phyloP scores from a whole-genome alignment of 2,329 filamentous ascomycete species.

The Pseudophaeomoniella oleicola region DNA sequence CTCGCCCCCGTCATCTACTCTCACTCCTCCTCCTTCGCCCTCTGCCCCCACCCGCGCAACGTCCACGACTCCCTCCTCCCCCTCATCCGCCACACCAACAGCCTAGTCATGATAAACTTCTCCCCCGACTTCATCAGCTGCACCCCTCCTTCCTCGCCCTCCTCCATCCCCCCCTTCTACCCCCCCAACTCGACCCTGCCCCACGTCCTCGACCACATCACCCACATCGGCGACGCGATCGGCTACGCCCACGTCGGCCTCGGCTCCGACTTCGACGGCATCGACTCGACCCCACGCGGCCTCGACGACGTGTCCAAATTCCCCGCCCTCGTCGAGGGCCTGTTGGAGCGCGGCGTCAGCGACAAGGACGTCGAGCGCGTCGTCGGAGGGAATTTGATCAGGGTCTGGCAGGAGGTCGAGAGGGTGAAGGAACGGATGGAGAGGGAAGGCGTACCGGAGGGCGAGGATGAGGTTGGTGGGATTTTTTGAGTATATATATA shows the following conservation, averaged over 20 bases:
- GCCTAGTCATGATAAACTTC: conserved; percentile 87
- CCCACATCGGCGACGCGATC: conserved; percentile 66
- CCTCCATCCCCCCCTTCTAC: conserved; percentile 54
- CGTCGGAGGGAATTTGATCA: conserved; percentile 64
- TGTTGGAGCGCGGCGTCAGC: conserved; percentile 58
- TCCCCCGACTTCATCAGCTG: conserved; percentile 71
- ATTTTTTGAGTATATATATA: conserved; percentile 5
- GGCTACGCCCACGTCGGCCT: conserved; percentile 81
- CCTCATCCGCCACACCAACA: conserved; percentile 57
- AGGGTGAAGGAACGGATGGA: conserved; percentile 54
- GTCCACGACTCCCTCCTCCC: conserved; percentile 72
- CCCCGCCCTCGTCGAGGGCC: conserved; percentile 60
- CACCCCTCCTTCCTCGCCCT: conserved; percentile 39
- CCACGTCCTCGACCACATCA: conserved; percentile 68
- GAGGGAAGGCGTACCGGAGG: conserved; percentile 30
- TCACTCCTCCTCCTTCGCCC: conserved; percentile 64
- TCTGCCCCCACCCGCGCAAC: conserved; percentile 83
- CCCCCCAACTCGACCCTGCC: conserved; percentile 56
- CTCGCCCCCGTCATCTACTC: conserved; percentile 72
- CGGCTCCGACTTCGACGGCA: conserved; percentile 78
- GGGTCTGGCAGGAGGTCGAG: conserved; percentile 74
- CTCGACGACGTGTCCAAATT: conserved; percentile 77
- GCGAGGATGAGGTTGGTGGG: conserved; percentile 31
- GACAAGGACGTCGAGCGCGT: conserved; percentile 62
- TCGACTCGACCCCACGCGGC: conserved; percentile 45